Evolutionary conservation across 139 green algal genomes (phyloP).

Genomic region (Pseudopediastrum boryanum): DNA sequence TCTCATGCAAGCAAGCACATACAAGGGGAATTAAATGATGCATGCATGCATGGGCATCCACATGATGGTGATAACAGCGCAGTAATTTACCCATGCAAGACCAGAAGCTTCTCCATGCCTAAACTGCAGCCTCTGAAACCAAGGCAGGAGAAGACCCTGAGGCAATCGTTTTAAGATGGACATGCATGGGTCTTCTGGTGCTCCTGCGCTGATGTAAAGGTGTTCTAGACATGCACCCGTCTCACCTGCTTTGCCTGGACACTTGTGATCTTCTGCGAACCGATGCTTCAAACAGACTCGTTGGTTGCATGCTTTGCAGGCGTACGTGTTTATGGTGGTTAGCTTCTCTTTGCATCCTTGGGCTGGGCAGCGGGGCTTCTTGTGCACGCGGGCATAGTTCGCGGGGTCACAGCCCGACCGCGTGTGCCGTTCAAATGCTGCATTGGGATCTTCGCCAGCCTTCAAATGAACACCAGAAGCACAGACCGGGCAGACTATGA

Average conservation of each 20-base stretch:
- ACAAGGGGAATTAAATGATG: too few relatives aligned
- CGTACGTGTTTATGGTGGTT: slow-evolving; percentile 70
- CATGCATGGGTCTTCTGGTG: neutral
- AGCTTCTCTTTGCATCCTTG: slow-evolving; percentile 74
- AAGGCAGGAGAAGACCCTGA: too few relatives aligned
- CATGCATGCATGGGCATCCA: too few relatives aligned
- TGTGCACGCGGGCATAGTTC: slow-evolving; percentile 77
- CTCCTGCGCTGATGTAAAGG: neutral
- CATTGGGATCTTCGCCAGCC: slow-evolving; percentile 54
- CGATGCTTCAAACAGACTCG: slow-evolving; percentile 78
- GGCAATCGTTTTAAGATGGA: too few relatives aligned
- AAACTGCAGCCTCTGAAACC: too few relatives aligned
- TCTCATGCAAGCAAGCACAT: too few relatives aligned
- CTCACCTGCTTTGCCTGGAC: slow-evolving; percentile 42
- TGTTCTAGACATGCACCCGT: neutral
- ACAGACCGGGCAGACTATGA: slow-evolving; percentile 81
- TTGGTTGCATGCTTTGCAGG: slow-evolving; percentile 60
- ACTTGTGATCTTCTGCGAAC: slow-evolving; percentile 67
- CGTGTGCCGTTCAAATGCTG: slow-evolving; percentile 52
- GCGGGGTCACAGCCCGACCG: slow-evolving; percentile 63
- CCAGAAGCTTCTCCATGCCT: too few relatives aligned
- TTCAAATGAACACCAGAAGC: slow-evolving; percentile 37
- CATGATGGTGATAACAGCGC: too few relatives aligned
- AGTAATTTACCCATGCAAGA: too few relatives aligned
- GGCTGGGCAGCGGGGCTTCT: slow-evolving; percentile 66